Percentiles rank a stretch among this genome's conserved stretches.
Conservation (phyloP, 1,139 yeast genomes). For the Tardiomyces digboiensis region DNA sequence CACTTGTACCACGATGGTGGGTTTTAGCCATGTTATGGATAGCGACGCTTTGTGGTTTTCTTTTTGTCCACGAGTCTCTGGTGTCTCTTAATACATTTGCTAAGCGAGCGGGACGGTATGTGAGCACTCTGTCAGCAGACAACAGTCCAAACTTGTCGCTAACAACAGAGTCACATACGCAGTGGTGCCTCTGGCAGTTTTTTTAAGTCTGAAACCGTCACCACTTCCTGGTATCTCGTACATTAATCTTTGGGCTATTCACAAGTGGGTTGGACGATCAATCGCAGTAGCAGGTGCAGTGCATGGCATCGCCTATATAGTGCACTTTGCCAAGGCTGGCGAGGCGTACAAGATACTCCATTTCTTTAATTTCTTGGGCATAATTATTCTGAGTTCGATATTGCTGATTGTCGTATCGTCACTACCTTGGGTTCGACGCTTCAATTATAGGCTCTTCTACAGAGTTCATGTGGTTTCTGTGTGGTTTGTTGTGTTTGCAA, state of each 20-base stretch:
- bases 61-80: background rate
- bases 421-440: conserved; percentile 43
- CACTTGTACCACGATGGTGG: background rate
- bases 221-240: conserved; percentile 47
- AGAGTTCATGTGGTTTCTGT: conserved; percentile 58
- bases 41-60: background rate
- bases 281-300: conserved; percentile 41
- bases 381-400: conserved; percentile 38
- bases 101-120: background rate
- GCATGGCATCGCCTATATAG: conserved; percentile 51
- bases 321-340: conserved; percentile 35
- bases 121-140: background rate
- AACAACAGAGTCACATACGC: conserved; percentile 54
- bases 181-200: conserved; percentile 53
- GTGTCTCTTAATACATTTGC: background rate
- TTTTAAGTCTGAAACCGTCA: conserved; percentile 53
- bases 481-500: conserved; percentile 48
- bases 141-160: background rate
- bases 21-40: background rate
- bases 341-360: conserved; percentile 33
- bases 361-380: conserved; percentile 51
- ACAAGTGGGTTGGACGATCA: conserved; percentile 74
- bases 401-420: conserved; percentile 44
- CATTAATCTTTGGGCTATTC: conserved; percentile 46
- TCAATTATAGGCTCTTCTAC: conserved; percentile 51